Conservation (phyloP, 2,329 filamentous ascomycete species). For the Trichophyton schoenleinii region DNA sequence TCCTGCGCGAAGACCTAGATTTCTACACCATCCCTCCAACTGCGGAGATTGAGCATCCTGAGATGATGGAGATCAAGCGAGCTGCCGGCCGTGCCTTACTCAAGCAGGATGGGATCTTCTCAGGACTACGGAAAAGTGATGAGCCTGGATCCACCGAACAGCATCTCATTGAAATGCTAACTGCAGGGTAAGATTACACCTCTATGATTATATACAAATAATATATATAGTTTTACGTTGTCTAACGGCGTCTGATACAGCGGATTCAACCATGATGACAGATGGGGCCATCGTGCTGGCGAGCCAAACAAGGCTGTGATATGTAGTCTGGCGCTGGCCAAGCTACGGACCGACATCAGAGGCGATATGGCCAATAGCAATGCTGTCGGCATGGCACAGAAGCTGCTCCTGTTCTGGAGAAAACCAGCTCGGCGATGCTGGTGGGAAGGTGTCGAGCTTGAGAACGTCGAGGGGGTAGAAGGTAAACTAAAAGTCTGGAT, state of each 20-base stretch:
- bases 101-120: conserved; percentile 88
- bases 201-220: neutral
- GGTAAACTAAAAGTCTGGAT: conserved; percentile 97
- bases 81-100: conserved; percentile 78
- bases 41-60: conserved; percentile 66
- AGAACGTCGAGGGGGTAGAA: conserved; percentile 77
- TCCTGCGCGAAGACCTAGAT: conserved; percentile 87
- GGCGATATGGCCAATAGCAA: conserved; percentile 61
- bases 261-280: conserved; percentile 90
- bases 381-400: conserved; percentile 95
- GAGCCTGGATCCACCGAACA: conserved; percentile 94
- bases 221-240: neutral
- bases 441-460: conserved; percentile 95
- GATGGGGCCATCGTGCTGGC: conserved; percentile 91
- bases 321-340: conserved; percentile 85
- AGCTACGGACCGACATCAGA: conserved; percentile 79
- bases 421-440: conserved; percentile 93
- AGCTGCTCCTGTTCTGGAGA: conserved; percentile 92
- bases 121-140: conserved; percentile 84
- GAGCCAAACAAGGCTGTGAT: conserved; percentile 98
- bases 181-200: conserved; percentile 62
- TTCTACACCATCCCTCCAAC: conserved; percentile 92
- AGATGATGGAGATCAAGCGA: conserved; percentile 95
- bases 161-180: conserved; percentile 98
- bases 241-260: conserved; percentile 36